Percentiles rank a stretch among this genome's conserved stretches.
Conservation (phyloP, 2,329 filamentous ascomycete genomes). For the Pestalotiopsis sp. region DNA sequence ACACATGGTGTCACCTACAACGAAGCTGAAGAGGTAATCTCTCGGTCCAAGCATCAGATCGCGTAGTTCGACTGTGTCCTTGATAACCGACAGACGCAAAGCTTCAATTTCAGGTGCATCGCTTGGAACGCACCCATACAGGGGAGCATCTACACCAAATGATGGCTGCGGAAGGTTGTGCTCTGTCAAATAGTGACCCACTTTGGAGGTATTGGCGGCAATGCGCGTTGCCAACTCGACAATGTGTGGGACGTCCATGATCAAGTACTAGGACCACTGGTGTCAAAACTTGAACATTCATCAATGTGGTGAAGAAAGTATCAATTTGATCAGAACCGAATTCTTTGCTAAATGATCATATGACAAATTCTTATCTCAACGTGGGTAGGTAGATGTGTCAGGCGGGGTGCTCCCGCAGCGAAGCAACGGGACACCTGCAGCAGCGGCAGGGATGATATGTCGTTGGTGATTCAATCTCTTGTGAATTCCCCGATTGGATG, state of each 20-base stretch:
- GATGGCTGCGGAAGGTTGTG: constrained; percentile 21
- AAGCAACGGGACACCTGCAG: too few relatives aligned
- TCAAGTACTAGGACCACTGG: neutral
- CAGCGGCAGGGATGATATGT: too few relatives aligned
- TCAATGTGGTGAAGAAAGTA: too few relatives aligned
- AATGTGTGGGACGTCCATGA: neutral
- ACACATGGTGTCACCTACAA: neutral
- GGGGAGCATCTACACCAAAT: constrained; percentile 19
- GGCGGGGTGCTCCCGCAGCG: too few relatives aligned
- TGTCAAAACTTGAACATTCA: too few relatives aligned
- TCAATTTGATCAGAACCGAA: too few relatives aligned
- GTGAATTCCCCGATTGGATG: too few relatives aligned
- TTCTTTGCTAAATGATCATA: too few relatives aligned
- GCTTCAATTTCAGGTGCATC: constrained; percentile 11
- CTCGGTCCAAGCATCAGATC: constrained; percentile 20
- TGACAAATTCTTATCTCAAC: too few relatives aligned
- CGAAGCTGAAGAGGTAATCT: constrained; percentile 21
- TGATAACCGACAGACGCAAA: constrained; percentile 17
- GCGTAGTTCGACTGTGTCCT: constrained; percentile 20
- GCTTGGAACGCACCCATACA: constrained; percentile 8
- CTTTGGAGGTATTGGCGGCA: constrained; percentile 20
- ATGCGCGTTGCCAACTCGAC: constrained; percentile 12
- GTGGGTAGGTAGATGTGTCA: too few relatives aligned
- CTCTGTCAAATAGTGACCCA: constrained; percentile 19
- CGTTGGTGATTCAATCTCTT: too few relatives aligned